Evolutionary conservation across 345 rosid genomes (phyloP), one percentile per base, ranked within the genome.

Genomic region (Citrus trifoliata): DNA sequence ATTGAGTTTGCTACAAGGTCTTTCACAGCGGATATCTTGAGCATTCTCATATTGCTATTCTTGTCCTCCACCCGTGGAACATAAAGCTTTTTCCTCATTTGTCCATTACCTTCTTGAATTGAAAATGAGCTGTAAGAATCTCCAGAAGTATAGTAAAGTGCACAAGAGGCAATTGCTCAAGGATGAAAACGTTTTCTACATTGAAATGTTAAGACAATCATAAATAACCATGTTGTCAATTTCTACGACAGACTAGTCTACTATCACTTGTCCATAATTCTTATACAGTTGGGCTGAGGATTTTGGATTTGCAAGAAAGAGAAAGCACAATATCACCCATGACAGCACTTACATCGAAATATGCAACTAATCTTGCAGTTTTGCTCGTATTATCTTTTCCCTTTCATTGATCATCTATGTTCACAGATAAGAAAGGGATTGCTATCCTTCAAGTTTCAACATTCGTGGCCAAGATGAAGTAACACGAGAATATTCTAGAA

Each of bases 31-130:
- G 86, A 80, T 46, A 83, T 74, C 67, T 56, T 68, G n/a, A 80
- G 83, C 79, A 83, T 83, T 67, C 76, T 73, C 83, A 83, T 83
- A 76, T 80, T 80, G 81, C 86, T 80, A 58, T 69, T 80, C 78
- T 32, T 83, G 73, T 80, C 86, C 70, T 80, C 81, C 75, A 83
- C 79, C 1, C 79, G 81, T 60, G 83, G 83, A 53, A 76, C 76
- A 80, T 77, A 83, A 55, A 83, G 78, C 81, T 68, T 77, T 80
- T 73, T 83, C 83, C 62, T 74, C 40, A 66, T 67, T 73, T 55
- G 68, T 21, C 61, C 7, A 68, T 73, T 19, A 51, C 62, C 30
- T 63, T 48, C 80, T 76, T 37, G 74, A 76, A 76, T 67, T 71
- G 73, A 72, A 76, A 76, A 68, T 12, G 24, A 76, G 56, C 2